Conservation (phyloP, 2,329 filamentous ascomycete species). For the Pestalotiopsis sp. region DNA sequence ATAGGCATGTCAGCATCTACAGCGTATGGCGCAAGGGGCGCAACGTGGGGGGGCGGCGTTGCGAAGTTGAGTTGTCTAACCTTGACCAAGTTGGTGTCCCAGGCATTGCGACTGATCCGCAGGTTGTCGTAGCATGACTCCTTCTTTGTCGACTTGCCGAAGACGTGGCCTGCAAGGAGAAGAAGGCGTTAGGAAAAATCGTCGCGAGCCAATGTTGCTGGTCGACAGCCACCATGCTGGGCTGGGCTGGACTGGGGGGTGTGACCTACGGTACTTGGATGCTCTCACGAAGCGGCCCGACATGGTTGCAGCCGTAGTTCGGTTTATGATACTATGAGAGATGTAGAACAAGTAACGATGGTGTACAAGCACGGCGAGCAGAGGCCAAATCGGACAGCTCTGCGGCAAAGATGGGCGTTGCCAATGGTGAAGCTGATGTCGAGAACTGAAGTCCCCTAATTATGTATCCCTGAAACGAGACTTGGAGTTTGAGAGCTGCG, state of each 20-base stretch:
- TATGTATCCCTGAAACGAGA: neutral
- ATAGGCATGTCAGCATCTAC: conserved; percentile 20
- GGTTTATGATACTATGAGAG: conserved; percentile 11
- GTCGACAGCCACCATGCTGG: conserved; percentile 15
- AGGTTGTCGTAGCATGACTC: conserved; percentile 99
- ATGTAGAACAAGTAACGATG: conserved; percentile 6
- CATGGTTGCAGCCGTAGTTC: conserved; percentile 43
- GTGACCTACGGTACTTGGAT: conserved; percentile 67
- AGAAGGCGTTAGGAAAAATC: conserved; percentile 23
- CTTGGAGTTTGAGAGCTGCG: neutral
- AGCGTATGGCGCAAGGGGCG: conserved; percentile 10
- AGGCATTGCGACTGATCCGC: conserved; percentile 95
- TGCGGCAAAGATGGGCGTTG: neutral
- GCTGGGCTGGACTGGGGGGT: conserved; percentile 4
- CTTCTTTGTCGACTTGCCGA: conserved; percentile 93
- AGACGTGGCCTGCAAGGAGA: conserved; percentile 80
- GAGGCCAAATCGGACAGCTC: neutral
- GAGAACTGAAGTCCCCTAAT: neutral
- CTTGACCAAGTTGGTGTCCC: conserved; percentile 99
- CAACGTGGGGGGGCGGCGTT: neutral
- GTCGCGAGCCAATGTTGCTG: conserved; percentile 18
- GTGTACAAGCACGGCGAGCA: neutral
- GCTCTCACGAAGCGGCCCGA: conserved; percentile 68
- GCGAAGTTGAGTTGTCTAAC: conserved; percentile 43
- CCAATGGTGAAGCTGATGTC: neutral